Percentiles rank a stretch among this genome's conserved stretches.
These are phyloP conservation scores for Yarrowia galli DNA, from an alignment of 1,139 yeast genomes.

Conservation along the genomic window DNA sequence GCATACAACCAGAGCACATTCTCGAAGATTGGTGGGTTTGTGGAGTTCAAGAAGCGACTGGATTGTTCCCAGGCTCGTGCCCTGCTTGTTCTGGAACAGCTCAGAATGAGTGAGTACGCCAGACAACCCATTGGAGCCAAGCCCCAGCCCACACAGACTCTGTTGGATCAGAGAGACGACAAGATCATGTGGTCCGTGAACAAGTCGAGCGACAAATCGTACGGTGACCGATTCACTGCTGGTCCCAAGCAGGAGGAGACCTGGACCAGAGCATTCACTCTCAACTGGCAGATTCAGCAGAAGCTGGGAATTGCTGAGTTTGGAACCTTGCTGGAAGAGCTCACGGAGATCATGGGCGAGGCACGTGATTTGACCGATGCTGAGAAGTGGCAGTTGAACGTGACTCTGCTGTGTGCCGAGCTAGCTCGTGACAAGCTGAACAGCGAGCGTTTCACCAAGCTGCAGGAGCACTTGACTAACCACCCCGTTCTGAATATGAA, in stretches of 20 bases:
- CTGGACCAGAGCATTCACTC: conserved; percentile 45
- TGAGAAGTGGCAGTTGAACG: conserved; percentile 17
- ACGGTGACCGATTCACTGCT: conserved; percentile 41
- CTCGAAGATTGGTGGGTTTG: conserved; percentile 68
- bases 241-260: conserved; percentile 45
- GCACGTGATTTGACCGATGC: conserved; percentile 1
- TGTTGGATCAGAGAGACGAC: conserved; percentile 47
- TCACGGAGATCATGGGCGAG: not conserved
- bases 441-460: not conserved
- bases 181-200: conserved; percentile 45
- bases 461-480: conserved; percentile 2
- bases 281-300: conserved; percentile 15
- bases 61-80: conserved; percentile 25
- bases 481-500: conserved; percentile 12
- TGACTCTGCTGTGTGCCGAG: conserved; percentile 6
- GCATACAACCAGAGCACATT: conserved; percentile 65
- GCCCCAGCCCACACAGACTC: conserved; percentile 31
- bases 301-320: conserved; percentile 37
- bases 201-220: conserved; percentile 36
- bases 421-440: conserved; percentile 15
- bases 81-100: conserved; percentile 17
- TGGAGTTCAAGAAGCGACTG: conserved; percentile 50
- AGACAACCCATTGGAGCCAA: conserved; percentile 25
- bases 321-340: conserved; percentile 16
- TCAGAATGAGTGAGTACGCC: conserved; percentile 25